Evolutionary conservation across 2,329 filamentous ascomycete genomes (phyloP), one percentile per base, ranked within the genome.

Genomic region (Hypomyces rosellus): DNA sequence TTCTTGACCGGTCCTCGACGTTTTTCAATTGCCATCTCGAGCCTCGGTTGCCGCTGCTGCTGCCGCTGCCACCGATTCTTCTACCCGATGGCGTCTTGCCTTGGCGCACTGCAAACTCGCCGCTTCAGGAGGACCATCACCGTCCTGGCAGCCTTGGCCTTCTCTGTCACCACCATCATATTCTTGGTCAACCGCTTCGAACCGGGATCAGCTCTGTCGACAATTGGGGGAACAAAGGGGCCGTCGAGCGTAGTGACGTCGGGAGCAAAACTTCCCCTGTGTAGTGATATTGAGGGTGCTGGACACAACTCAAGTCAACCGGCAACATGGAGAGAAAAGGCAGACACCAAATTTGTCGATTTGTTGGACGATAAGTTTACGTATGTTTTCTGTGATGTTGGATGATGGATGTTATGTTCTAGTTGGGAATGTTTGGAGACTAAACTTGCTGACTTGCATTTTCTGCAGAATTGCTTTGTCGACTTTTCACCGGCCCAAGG

Each of bases 401-500:
- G 14, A 15, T 20, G 20, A 20, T 20, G 20, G 20, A 20, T 20
- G 20, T 20, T 20, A 5, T 20, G 3, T 1, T 13, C 5, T 13
- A 20, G 20, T 20, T 20, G 20, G 20, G 5, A 5, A 20, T 20
- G 3, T n/a, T 14, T 2, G 7, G 37, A 4, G 7, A 3, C 16
- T 3, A n/a, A 39, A 13, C 38, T 25, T 5, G 9, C 45, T 39
- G 20, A 38, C n/a, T 16, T 25, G 12, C 30, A 8, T 12, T 9
- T 34, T 12, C 5, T 25, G 13, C 47, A 70, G 68, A n/a, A 68
- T 71, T 44, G 65, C 62, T 5, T 61, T 71, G 50, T 65, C 65
- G 33, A 70, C 68, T 0, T 69, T 66, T 41, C 61, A 58, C 13
- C 64, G 68, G n/a, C 65, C 66, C 12, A 61, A 64, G 39, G 63